phyloP scores from a whole-genome alignment of 2,329 filamentous ascomycete genomes.

The Lachnellula hyalina region DNA sequence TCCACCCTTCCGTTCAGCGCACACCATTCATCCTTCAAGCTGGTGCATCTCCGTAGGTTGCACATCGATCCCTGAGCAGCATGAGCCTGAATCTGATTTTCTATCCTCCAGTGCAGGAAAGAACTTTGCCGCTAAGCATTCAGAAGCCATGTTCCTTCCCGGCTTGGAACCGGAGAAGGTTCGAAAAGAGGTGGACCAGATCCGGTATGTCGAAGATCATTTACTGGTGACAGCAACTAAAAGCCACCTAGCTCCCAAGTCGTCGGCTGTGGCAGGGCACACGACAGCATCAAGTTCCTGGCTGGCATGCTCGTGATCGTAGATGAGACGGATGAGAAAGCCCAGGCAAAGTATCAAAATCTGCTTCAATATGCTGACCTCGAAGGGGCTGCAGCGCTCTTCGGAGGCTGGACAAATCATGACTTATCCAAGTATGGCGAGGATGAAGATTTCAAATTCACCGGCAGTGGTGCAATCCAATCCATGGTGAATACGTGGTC shows the following conservation, averaged over 20 bases:
- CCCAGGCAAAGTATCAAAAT: conserved; percentile 55
- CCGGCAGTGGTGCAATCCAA: conserved; percentile 1
- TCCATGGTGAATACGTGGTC: conserved; percentile 4
- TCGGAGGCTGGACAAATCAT: conserved; percentile 69
- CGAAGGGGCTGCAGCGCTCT: conserved; percentile 62
- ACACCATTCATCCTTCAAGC: conserved; percentile 47
- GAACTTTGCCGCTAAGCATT: conserved; percentile 61
- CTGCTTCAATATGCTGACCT: conserved; percentile 54
- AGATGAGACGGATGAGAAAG: conserved; percentile 60
- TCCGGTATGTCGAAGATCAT: too few relatives aligned
- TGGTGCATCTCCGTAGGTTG: conserved; percentile 32
- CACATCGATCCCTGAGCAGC: too few relatives aligned
- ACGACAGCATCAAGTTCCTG: conserved; percentile 57
- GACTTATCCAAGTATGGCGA: conserved; percentile 37
- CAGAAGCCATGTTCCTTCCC: conserved; percentile 64
- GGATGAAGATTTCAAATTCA: conserved; percentile 8
- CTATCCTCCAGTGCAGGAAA: conserved; percentile 57
- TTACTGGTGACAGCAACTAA: conserved; percentile 39
- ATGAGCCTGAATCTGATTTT: too few relatives aligned
- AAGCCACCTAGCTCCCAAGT: conserved; percentile 54
- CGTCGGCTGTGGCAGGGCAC: conserved; percentile 47
- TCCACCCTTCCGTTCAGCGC: conserved; percentile 19
- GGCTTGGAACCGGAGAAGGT: conserved; percentile 43
- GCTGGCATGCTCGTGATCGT: conserved; percentile 62
- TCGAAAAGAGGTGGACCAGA: too few relatives aligned